Percentiles rank a stretch among this genome's conserved stretches.
These are phyloP conservation scores for Psilocybe azurescens DNA, from an alignment of 768 basidiomycete species.

Conservation along the genomic window DNA sequence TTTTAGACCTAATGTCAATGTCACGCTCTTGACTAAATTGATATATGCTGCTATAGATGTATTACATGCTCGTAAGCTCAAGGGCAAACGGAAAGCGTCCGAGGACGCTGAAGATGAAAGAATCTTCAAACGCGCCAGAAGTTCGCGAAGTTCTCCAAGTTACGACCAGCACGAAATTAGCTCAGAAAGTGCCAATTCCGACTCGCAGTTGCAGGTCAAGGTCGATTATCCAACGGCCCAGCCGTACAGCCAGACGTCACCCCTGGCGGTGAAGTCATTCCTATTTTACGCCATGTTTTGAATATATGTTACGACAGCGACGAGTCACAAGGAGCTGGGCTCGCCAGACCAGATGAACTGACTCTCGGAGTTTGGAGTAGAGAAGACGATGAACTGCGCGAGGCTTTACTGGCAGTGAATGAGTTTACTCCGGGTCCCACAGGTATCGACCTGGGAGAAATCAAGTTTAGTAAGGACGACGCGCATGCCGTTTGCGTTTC, in stretches of 20 bases:
- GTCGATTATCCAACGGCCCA: not conserved
- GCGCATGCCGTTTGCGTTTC: not conserved
- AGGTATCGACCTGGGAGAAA: not conserved
- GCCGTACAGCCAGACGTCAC: no score
- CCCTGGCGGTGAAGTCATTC: not conserved
- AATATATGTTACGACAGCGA: not conserved
- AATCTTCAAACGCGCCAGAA: not conserved
- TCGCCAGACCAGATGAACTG: not conserved
- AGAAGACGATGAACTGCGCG: not conserved
- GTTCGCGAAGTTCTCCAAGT: not conserved
- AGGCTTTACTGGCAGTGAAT: not conserved
- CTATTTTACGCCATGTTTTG: not conserved
- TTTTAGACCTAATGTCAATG: constrained; percentile 1
- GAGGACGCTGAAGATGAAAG: not conserved
- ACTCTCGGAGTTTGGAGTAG: not conserved
- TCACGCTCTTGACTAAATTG: constrained; percentile 1
- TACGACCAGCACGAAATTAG: not conserved
- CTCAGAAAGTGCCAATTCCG: not conserved
- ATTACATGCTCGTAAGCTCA: not conserved
- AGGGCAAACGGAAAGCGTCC: constrained; percentile 3
- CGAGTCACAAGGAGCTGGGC: not conserved
- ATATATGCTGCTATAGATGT: not conserved
- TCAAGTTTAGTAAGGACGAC: not conserved
- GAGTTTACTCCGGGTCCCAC: not conserved
- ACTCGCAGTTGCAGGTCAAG: not conserved